Percentiles rank a stretch among this genome's conserved stretches.
phyloP scores from a whole-genome alignment of 1,139 yeast genomes.

The Tardiomyces blankii region DNA sequence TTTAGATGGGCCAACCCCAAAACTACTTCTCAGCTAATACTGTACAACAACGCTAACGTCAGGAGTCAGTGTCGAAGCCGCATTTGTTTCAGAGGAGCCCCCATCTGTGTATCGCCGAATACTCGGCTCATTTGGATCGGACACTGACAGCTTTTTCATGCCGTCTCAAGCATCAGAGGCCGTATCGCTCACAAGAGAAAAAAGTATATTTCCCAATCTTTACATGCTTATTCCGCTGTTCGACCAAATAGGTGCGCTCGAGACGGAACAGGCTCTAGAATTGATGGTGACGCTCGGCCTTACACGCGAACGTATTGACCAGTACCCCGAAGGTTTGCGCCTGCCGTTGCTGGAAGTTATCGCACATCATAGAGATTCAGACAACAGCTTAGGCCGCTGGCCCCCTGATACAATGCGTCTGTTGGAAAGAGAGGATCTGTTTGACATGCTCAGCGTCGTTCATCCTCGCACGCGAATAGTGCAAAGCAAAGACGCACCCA shows the following conservation, averaged over 20 bases:
- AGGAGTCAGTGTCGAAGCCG: not conserved
- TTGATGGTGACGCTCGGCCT: constrained; percentile 48
- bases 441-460: not conserved
- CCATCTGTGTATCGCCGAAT: not conserved
- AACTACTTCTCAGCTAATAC: not conserved
- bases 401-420: not conserved
- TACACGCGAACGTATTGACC: constrained; percentile 43
- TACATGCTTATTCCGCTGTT: not conserved
- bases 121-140: not conserved
- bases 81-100: not conserved
- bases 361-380: constrained; percentile 43
- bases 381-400: constrained; percentile 25
- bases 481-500: constrained; percentile 13
- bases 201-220: not conserved
- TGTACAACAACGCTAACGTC: not conserved
- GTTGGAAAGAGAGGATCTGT: not conserved
- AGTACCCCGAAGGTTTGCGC: constrained; percentile 63
- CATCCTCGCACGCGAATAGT: not conserved
- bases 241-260: not conserved
- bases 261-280: constrained; percentile 17
- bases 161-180: not conserved
- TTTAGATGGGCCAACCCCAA: too few relatives aligned
- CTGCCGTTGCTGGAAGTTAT: constrained; percentile 43
- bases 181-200: not conserved
- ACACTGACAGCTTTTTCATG: not conserved